phyloP scores from a whole-genome alignment of 2,329 filamentous ascomycete genomes.

The Dactylellina parvicollis region DNA sequence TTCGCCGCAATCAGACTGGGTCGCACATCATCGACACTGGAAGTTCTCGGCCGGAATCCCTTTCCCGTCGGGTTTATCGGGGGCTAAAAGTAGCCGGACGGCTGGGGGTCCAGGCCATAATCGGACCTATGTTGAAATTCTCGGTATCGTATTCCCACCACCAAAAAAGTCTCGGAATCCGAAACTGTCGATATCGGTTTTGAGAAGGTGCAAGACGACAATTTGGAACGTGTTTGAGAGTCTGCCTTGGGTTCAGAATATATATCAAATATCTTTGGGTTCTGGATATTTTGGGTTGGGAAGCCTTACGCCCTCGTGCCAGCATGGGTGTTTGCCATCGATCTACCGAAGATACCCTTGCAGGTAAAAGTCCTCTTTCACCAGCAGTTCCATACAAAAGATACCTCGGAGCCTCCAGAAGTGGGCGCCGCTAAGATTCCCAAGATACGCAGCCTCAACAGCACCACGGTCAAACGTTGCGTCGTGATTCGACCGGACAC shows the following conservation, averaged over 20 bases:
- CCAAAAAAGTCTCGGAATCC: not conserved
- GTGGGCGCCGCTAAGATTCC: slow-evolving; percentile 15
- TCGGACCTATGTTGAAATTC: not conserved
- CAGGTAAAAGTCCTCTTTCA: slow-evolving; percentile 12
- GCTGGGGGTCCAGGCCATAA: not conserved
- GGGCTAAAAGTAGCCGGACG: slow-evolving; percentile 16
- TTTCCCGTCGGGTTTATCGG: slow-evolving; percentile 43
- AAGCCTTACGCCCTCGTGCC: slow-evolving; percentile 33
- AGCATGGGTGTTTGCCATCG: slow-evolving; percentile 37
- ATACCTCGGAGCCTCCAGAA: not conserved
- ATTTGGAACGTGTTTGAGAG: slow-evolving; percentile 32
- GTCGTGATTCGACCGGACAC: slow-evolving; percentile 19
- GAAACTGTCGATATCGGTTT: slow-evolving; percentile 11
- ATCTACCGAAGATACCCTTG: slow-evolving; percentile 5
- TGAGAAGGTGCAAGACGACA: slow-evolving; percentile 9
- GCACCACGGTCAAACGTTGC: slow-evolving; percentile 6
- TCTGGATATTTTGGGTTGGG: slow-evolving; percentile 32
- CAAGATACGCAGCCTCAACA: slow-evolving; percentile 44
- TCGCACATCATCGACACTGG: not conserved
- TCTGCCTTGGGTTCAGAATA: slow-evolving; percentile 40
- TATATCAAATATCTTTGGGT: slow-evolving; percentile 31
- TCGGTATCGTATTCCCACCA: slow-evolving; percentile 1
- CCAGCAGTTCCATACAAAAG: slow-evolving; percentile 13
- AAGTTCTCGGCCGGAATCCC: slow-evolving; percentile 26
- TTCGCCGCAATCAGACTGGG: slow-evolving; percentile 14